Percentiles rank a stretch among this genome's conserved stretches.
Evolutionary conservation across 1,284 basidiomycete genomes (phyloP).

Genomic region (Macrocystidia cucumis): DNA sequence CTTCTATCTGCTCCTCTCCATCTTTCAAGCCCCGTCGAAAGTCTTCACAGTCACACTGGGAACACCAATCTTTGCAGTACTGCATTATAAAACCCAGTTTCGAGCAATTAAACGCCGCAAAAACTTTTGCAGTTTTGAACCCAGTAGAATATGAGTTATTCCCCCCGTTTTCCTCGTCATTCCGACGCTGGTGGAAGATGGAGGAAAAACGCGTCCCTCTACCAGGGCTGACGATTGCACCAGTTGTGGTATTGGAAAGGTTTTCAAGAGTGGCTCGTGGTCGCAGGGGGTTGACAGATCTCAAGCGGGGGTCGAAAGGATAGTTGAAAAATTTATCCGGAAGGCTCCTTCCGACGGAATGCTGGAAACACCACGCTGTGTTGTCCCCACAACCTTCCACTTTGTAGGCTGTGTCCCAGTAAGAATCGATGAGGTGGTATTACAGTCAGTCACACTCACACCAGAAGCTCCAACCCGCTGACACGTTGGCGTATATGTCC

Average conservation of each 20-base stretch:
- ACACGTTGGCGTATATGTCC: constrained; percentile 48
- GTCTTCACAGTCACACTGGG: constrained; percentile 31
- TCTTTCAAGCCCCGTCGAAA: constrained; percentile 40
- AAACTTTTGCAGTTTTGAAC: constrained; percentile 51
- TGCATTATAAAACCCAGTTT: constrained; percentile 62
- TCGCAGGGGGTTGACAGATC: too few species aligned
- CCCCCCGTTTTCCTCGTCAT: constrained; percentile 17
- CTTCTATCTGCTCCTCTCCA: constrained; percentile 27
- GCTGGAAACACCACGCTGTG: constrained; percentile 62
- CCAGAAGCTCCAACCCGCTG: constrained; percentile 74
- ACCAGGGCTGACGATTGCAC: too few species aligned
- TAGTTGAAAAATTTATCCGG: constrained; percentile 55
- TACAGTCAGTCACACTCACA: constrained; percentile 29
- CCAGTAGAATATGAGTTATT: constrained; percentile 56
- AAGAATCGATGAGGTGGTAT: background rate
- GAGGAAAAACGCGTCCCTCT: constrained; percentile 4
- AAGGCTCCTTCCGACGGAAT: constrained; percentile 47
- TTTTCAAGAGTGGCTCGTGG: constrained; percentile 9
- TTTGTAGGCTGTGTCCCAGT: constrained; percentile 47
- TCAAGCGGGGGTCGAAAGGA: too few species aligned
- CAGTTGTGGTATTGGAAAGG: constrained; percentile 7
- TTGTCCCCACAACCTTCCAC: constrained; percentile 55
- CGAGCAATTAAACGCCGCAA: constrained; percentile 47
- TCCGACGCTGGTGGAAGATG: constrained; percentile 14
- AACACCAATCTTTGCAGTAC: constrained; percentile 46